phyloP scores from a whole-genome alignment of 306 rosid species.

The Leucaena leucocephala region DNA sequence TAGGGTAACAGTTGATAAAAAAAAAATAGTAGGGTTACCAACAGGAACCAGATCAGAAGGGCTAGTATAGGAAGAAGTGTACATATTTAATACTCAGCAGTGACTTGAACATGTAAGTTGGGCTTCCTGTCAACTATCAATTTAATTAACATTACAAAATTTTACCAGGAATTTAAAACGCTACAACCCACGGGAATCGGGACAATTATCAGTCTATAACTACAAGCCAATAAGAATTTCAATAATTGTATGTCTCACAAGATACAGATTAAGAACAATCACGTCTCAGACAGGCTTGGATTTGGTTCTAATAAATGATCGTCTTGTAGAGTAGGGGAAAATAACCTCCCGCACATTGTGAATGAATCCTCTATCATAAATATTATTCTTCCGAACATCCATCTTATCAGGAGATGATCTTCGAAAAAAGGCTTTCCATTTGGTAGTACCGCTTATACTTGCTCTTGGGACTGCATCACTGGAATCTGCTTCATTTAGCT shows the following conservation, averaged over 20 bases:
- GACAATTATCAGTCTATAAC: not conserved
- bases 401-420: slow-evolving; percentile 66
- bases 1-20: too few species aligned
- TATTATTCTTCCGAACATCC: slow-evolving; percentile 64
- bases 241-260: not conserved
- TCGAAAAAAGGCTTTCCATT: slow-evolving; percentile 70
- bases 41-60: too few species aligned
- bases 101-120: not conserved
- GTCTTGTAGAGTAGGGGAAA: slow-evolving; percentile 66
- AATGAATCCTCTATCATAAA: slow-evolving; percentile 68
- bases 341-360: slow-evolving; percentile 68
- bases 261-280: not conserved
- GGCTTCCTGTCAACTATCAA: not conserved
- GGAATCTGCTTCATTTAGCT: slow-evolving; percentile 68
- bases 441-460: slow-evolving; percentile 68
- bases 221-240: not conserved
- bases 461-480: slow-evolving; percentile 72
- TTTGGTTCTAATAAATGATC: slow-evolving; percentile 50
- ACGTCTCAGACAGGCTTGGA: slow-evolving; percentile 57
- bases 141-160: not conserved
- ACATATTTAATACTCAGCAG: too few species aligned
- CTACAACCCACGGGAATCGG: not conserved
- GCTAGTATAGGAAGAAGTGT: too few species aligned
- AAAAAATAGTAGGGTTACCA: too few species aligned
- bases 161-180: not conserved